Evolutionary conservation across 2,329 filamentous ascomycete species (phyloP).

Genomic region (Ophiocordyceps polyrhachis-furcata): DNA sequence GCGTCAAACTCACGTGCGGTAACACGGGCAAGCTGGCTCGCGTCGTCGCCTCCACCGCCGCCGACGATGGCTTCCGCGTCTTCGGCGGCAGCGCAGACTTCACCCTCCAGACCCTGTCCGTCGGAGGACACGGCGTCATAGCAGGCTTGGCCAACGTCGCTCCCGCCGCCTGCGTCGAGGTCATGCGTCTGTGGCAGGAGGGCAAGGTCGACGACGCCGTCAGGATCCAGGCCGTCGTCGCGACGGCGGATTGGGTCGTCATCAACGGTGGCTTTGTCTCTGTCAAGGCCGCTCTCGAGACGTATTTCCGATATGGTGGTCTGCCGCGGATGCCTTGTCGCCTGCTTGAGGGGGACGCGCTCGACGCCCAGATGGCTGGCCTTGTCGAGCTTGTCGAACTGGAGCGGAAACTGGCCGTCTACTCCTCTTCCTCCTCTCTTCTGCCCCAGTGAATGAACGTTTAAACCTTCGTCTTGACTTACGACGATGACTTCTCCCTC

Average conservation of each 20-base stretch:
- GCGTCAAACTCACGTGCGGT: conserved; percentile 44
- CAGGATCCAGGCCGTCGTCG: conserved; percentile 43
- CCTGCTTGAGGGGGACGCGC: conserved; percentile 8
- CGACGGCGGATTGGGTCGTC: conserved; percentile 48
- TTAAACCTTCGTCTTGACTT: too few species aligned
- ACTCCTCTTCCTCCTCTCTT: too few species aligned
- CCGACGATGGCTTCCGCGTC: conserved; percentile 36
- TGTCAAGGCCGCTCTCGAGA: conserved; percentile 45
- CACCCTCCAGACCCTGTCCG: conserved; percentile 49
- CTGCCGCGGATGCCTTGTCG: conserved; percentile 33
- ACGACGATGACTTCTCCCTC: too few species aligned
- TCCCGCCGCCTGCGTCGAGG: conserved; percentile 43
- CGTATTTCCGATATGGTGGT: conserved; percentile 46
- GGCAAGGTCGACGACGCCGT: conserved; percentile 40
- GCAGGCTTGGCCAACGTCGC: conserved; percentile 54
- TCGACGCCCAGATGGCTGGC: conserved; percentile 7
- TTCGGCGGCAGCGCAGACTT: conserved; percentile 60
- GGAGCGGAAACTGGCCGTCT: conserved; percentile 4
- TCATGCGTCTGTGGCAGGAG: conserved; percentile 39
- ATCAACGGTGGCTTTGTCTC: conserved; percentile 52
- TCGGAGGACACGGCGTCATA: conserved; percentile 53
- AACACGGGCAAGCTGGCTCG: conserved; percentile 41
- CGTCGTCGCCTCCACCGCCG: conserved; percentile 27
- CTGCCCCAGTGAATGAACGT: too few species aligned
- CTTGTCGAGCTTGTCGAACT: conserved; percentile 8